Base-by-base conservation (phyloP, 1,139 yeast genomes). In the Nakaseomyces delphensis region DNA sequence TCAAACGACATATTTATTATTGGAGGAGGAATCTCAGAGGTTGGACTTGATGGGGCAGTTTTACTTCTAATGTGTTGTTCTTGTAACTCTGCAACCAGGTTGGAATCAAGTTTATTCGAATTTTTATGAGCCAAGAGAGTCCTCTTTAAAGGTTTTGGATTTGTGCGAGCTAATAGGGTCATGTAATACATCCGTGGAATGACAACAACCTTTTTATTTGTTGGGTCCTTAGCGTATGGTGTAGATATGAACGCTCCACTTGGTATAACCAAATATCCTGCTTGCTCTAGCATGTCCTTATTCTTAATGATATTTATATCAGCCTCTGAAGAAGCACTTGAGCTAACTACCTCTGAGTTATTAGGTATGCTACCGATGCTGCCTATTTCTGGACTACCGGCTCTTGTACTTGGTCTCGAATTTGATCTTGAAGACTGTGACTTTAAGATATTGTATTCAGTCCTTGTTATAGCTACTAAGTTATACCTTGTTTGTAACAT, bases 121-220 rank as follows among this genome's bases (percentile, higher is more conserved):
- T 20, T 21, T n/a, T 33, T 33, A n/a, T 21, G 37, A 4, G 27
- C 8, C n/a, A 21, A 4, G 4, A n/a, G 6, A 9, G 37, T 33
- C 21, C 37, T 33, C 18, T 33, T 33, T 2, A 33, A 16, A 13
- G 37, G 37, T 14, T 21, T 33, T 20, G 37, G 37, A 21, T 33
- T 33, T 4, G 19, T 33, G 11, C 37, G 37, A 5, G 37, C 37
- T 8, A 33, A 13, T 56, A 57, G 42, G 14, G 41, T 44, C 50
- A 73, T 73, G 59, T 79, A 82, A 56, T 80, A 81, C 3, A 77
- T 70, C 7, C 73, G 66, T 11, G 89, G 87, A 30, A 82, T 57
- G 6, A 79, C 77, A 43, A 78, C 79, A 29, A 79, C 79, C 50
- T 75, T 74, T 10, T 66, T 63, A n/a, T 69, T 61, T 47, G 78